These are phyloP conservation scores for Aspergillus sp. DNA, from an alignment of 2,329 filamentous ascomycete genomes.

Conservation along the genomic window DNA sequence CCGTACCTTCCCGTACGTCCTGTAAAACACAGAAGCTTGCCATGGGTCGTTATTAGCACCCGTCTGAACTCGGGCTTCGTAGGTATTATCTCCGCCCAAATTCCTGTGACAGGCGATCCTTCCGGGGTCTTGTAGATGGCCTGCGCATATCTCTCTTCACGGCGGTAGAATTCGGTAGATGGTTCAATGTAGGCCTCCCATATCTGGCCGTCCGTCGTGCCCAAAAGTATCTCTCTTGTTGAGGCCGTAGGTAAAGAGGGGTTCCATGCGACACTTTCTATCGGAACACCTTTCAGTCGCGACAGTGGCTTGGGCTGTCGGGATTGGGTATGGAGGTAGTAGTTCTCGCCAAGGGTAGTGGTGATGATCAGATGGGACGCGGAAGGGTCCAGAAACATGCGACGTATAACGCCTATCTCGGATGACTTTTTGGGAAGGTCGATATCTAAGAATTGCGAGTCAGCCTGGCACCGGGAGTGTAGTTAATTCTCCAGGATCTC, in stretches of 20 bases:
- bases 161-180: conserved; percentile 88
- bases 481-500: background rate
- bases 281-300: conserved; percentile 78
- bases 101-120: conserved; percentile 72
- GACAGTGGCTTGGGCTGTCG: conserved; percentile 80
- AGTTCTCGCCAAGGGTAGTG: conserved; percentile 91
- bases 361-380: conserved; percentile 91
- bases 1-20: conserved; percentile 73
- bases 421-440: conserved; percentile 91
- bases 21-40: conserved; percentile 75
- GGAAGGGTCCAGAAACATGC: conserved; percentile 96
- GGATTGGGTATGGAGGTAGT: conserved; percentile 95
- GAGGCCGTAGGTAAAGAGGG: conserved; percentile 89
- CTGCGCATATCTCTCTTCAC: conserved; percentile 91
- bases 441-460: conserved; percentile 67
- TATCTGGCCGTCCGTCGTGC: conserved; percentile 88
- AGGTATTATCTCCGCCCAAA: conserved; percentile 76
- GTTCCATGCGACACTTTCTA: conserved; percentile 94
- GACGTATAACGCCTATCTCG: conserved; percentile 87
- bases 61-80: conserved; percentile 71
- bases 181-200: conserved; percentile 96
- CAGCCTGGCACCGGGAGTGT: conserved; percentile 16
- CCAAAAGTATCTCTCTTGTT: conserved; percentile 89
- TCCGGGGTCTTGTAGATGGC: conserved; percentile 79
- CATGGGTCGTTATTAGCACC: conserved; percentile 77